Percentiles rank a stretch among this genome's conserved stretches.
Conservation (phyloP, 2,329 filamentous ascomycete genomes). For the Cytospora piceae region DNA sequence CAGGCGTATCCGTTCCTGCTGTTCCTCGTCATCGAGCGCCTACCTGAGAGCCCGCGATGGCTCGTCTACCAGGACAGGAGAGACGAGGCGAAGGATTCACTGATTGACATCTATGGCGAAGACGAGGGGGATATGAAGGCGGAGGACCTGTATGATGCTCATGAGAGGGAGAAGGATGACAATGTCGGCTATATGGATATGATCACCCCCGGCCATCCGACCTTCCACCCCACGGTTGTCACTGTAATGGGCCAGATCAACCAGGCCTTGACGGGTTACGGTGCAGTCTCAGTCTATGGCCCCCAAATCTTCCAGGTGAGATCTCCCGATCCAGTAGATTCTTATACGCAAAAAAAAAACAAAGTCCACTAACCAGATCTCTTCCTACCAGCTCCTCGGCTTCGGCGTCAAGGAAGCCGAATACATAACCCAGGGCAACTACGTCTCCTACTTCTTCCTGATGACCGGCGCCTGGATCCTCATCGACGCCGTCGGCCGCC, state of each 20-base stretch:
- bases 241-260: constrained; percentile 67
- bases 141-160: constrained; percentile 53
- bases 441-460: constrained; percentile 61
- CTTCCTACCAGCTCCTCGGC: constrained; percentile 52
- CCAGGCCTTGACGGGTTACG: constrained; percentile 61
- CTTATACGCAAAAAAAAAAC: not conserved
- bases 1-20: constrained; percentile 60
- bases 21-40: constrained; percentile 53
- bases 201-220: constrained; percentile 55
- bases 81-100: constrained; percentile 53
- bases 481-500: constrained; percentile 59
- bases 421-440: constrained; percentile 62
- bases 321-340: not conserved
- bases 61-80: constrained; percentile 54
- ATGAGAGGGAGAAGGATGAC: constrained; percentile 51
- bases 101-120: constrained; percentile 55
- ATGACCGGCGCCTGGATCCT: constrained; percentile 66
- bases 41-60: constrained; percentile 64
- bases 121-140: constrained; percentile 36
- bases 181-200: constrained; percentile 60
- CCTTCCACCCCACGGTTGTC: constrained; percentile 64
- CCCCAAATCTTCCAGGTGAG: constrained; percentile 59
- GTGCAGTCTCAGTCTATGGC: constrained; percentile 64
- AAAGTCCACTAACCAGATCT: not conserved
- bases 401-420: constrained; percentile 56